These are phyloP conservation scores for Grigorovia jiainica DNA, from an alignment of 805 yeast species.

Conservation along the genomic window DNA sequence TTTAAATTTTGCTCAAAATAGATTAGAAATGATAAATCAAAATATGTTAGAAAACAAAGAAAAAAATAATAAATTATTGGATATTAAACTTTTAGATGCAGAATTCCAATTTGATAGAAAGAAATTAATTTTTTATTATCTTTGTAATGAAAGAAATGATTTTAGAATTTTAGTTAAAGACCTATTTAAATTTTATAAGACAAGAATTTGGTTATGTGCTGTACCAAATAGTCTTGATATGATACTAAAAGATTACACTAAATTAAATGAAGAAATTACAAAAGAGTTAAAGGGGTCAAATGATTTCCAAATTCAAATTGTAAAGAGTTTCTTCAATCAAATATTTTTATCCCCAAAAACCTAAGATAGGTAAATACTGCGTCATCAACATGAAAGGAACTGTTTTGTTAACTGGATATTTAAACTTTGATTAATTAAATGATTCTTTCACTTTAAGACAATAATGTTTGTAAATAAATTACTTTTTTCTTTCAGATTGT, in stretches of 20 bases:
- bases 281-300: too few species aligned
- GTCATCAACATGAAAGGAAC: too few species aligned
- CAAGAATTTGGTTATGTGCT: slow-evolving; percentile 79
- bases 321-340: too few species aligned
- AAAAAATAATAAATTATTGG: slow-evolving; percentile 25
- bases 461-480: too few species aligned
- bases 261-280: too few species aligned
- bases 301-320: too few species aligned
- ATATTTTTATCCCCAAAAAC: too few species aligned
- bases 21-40: slow-evolving; percentile 32
- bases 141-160: slow-evolving; percentile 57
- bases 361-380: too few species aligned
- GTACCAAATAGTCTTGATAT: slow-evolving; percentile 34
- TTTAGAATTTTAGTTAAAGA: slow-evolving; percentile 67
- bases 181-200: slow-evolving; percentile 63
- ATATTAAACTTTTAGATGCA: slow-evolving; percentile 57
- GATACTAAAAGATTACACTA: slow-evolving; percentile 25
- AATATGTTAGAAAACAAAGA: neutral
- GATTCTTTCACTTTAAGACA: too few species aligned
- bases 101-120: slow-evolving; percentile 79
- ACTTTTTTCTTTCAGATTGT: too few species aligned
- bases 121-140: slow-evolving; percentile 64
- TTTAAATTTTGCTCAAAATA: slow-evolving; percentile 50
- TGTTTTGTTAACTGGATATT: too few species aligned
- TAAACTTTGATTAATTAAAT: too few species aligned